Base-by-base conservation (phyloP, 2,329 filamentous ascomycete species). In the Hypoxylon sp. region DNA sequence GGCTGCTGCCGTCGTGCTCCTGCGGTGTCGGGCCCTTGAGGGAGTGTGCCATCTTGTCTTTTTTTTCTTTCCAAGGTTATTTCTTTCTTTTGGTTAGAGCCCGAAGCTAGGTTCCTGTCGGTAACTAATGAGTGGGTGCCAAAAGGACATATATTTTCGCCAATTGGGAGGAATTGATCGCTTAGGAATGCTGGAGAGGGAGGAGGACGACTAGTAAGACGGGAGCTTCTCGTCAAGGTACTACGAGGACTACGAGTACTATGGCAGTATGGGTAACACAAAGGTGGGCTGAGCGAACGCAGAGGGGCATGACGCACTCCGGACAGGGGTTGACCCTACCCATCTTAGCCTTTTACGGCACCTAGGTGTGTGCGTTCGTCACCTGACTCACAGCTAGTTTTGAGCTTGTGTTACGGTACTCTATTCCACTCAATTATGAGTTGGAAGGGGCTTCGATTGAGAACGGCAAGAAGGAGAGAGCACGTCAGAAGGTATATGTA, bases 1-100 rank as follows among this genome's bases (percentile, higher is more conserved):
- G 88, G 77, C 84, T 85, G 76, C 89, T 89, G 80, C 92, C 92
- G 78, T 91, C 85, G 80, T 89, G 85, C 74, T 86, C 83, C 78
- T 89, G 82, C 59, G 83, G 82, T 71, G 83, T 82, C n/a, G 87
- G 87, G 65, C 86, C 86, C 76, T 89, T 89, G 80, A 86, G 80
- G 26, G 77, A 75, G 65, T 84, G 83, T 80, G 85, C 83, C 67
- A 75, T 77, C 54, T 47, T 81, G 22, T 22, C 44, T 50, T 35
- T 19, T 63, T n/a, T 29, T 19, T n/a, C n/a, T n/a, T n/a, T n/a
- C n/a, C n/a, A n/a, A n/a, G n/a, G n/a, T n/a, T n/a, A n/a, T n/a
- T 58, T 46, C 35, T 46, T 29, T 50, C 9, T 22, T n/a, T 24
- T 9, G 19, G 14, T 31, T 33, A 4, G 37, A 26, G 19, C 22